These are phyloP conservation scores for Closterium sp. DNA, from an alignment of 139 green algal species.

Conservation along the genomic window DNA sequence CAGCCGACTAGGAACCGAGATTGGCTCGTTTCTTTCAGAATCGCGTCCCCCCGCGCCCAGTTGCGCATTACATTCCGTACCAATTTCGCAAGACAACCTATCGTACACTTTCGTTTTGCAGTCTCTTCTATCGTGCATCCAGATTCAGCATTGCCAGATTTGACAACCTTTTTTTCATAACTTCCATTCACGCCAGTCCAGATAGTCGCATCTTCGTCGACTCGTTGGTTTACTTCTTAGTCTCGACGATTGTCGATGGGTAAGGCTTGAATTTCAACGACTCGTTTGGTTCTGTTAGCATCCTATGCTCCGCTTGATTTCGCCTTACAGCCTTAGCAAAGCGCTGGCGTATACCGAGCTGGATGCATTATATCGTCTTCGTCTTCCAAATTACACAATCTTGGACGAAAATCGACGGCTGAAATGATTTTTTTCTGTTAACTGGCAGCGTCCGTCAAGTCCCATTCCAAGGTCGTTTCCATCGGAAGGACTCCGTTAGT, in stretches of 20 bases:
- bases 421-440: background rate
- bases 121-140: no score
- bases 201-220: no score
- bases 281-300: no score
- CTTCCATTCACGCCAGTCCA: no score
- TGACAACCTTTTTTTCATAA: no score
- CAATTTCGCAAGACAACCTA: no score
- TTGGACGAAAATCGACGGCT: background rate
- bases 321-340: background rate
- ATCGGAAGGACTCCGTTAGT: slow-evolving; percentile 10
- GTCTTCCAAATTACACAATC: background rate
- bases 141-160: no score
- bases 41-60: background rate
- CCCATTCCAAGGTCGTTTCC: background rate
- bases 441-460: background rate
- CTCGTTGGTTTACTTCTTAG: background rate
- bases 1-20: background rate
- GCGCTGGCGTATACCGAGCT: background rate
- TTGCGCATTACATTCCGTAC: background rate
- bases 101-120: background rate
- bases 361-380: background rate
- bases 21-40: background rate
- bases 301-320: background rate
- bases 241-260: background rate
- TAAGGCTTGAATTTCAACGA: background rate